Evolutionary conservation across 768 basidiomycete genomes (phyloP), one percentile per base, ranked within the genome.

Genomic region (Lactifluus pinguis): DNA sequence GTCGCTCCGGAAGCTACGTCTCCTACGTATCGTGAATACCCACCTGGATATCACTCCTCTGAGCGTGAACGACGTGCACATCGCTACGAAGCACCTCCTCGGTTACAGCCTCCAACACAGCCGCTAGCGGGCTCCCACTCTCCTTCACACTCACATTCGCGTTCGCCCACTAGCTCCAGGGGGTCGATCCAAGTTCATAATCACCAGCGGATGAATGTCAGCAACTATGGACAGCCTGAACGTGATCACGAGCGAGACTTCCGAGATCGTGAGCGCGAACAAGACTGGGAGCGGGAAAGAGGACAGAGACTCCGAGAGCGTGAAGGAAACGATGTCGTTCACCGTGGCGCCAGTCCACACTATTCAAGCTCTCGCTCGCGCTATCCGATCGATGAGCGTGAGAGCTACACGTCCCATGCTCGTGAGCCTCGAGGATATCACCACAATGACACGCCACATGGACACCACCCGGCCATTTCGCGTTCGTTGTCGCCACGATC

Each of bases 131-230:
- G 21, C 13, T 57, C 61, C 58, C 56, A 69, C 49, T 55, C 66
- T 51, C 58, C 69, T 56, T 76, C 83, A 39, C 77, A 78, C 64
- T 78, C 82, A 29, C 81, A 79, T 34, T 74, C 77, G 41, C 81
- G 76, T 60, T 77, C 76, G 48, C 70, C 72, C 44, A 71, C 75
- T 48, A 70, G 44, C 52, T 60, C 55, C 34, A 58, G 45, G 64
- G 65, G 53, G 7, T 54, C 56, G 63, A 57, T 72, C 62, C 79
- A 79, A 67, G 70, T 78, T 50, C 87, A 87, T 69, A 77, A 76
- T 61, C 86, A 87, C 71, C 86, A 86, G 70, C 83, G 84, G 57
- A 68, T 84, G 66, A 82, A 78, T 65, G 76, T 85, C 50, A 80
- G 78, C 67, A 69, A 72, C 64, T 69, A 72, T 41, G 75, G 74